Evolutionary conservation across 441 rosid genomes (phyloP).

Genomic region (Bruguiera hainesii): DNA sequence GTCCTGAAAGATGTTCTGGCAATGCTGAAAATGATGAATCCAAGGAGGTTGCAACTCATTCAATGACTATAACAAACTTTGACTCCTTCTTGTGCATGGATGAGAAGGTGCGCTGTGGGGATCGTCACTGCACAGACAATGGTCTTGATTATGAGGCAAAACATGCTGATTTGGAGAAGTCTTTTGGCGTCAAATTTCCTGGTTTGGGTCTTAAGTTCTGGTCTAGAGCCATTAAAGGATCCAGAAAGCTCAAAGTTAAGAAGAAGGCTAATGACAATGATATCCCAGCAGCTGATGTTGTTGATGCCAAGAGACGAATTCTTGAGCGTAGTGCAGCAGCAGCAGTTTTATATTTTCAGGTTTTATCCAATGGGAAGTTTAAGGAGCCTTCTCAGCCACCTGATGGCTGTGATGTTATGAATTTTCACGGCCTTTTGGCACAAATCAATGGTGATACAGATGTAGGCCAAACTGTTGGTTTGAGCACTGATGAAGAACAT

Average conservation of each 20-base stretch:
- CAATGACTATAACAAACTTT: conserved; percentile 35
- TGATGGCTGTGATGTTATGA: conserved; percentile 37
- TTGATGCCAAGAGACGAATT: conserved; percentile 68
- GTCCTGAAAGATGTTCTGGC: conserved; percentile 44
- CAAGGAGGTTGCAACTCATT: conserved; percentile 37
- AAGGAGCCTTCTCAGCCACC: conserved; percentile 40
- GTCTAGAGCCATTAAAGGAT: conserved; percentile 60
- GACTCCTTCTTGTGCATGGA: conserved; percentile 62
- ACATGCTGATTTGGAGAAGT: conserved; percentile 94
- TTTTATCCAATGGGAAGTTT: conserved; percentile 37
- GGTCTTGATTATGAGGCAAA: conserved; percentile 78
- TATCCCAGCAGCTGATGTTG: conserved; percentile 38
- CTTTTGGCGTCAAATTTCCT: conserved; percentile 88
- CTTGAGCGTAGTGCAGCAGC: conserved; percentile 82
- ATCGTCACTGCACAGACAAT: conserved; percentile 80
- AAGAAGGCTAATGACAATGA: conserved; percentile 54
- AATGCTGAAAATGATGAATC: conserved; percentile 38
- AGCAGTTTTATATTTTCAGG: conserved; percentile 65
- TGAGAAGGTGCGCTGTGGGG: conserved; percentile 77
- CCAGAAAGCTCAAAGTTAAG: conserved; percentile 55
- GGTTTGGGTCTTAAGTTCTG: conserved; percentile 74
- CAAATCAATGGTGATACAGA: conserved; percentile 38
- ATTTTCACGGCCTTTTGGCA: conserved; percentile 35
- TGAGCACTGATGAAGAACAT: conserved; percentile 28
- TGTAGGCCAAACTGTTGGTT: conserved; percentile 19